These are phyloP conservation scores for Penicillium daleae DNA, from an alignment of 495 filamentous ascomycete genomes.

Conservation along the genomic window DNA sequence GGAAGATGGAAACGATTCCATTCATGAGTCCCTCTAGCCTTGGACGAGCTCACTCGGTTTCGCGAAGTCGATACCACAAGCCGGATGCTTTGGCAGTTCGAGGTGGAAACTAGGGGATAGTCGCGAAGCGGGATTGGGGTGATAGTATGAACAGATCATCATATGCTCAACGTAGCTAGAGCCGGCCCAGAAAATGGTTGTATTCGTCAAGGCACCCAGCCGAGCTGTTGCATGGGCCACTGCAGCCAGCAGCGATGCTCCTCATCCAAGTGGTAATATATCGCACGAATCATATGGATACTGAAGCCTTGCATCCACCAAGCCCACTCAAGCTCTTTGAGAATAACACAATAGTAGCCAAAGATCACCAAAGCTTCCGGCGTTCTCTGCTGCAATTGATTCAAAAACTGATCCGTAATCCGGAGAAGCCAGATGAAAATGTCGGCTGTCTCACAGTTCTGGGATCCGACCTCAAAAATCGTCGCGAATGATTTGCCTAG, in stretches of 20 bases:
- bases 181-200: neutral
- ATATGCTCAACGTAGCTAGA: neutral
- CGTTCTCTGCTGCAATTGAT: slow-evolving; percentile 33
- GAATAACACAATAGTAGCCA: slow-evolving; percentile 44
- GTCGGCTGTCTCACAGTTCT: slow-evolving; percentile 24
- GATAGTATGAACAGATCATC: neutral
- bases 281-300: slow-evolving; percentile 38
- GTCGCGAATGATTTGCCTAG: slow-evolving; percentile 22
- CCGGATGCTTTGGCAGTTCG: neutral
- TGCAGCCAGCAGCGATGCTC: slow-evolving; percentile 45
- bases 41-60: too few species aligned
- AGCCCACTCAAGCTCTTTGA: slow-evolving; percentile 36
- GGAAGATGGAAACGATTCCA: too few species aligned
- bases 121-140: neutral
- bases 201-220: slow-evolving; percentile 31
- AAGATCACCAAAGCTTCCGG: slow-evolving; percentile 45
- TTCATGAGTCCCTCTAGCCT: too few species aligned
- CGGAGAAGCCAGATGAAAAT: slow-evolving; percentile 47
- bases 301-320: slow-evolving; percentile 49
- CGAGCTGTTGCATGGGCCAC: slow-evolving; percentile 48
- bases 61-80: too few species aligned
- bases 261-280: slow-evolving; percentile 40
- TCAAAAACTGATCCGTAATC: slow-evolving; percentile 32
- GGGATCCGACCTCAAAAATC: slow-evolving; percentile 7
- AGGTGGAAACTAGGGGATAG: neutral